Base-by-base conservation (phyloP, 495 filamentous ascomycete genomes). In the Xylaria venustula region DNA sequence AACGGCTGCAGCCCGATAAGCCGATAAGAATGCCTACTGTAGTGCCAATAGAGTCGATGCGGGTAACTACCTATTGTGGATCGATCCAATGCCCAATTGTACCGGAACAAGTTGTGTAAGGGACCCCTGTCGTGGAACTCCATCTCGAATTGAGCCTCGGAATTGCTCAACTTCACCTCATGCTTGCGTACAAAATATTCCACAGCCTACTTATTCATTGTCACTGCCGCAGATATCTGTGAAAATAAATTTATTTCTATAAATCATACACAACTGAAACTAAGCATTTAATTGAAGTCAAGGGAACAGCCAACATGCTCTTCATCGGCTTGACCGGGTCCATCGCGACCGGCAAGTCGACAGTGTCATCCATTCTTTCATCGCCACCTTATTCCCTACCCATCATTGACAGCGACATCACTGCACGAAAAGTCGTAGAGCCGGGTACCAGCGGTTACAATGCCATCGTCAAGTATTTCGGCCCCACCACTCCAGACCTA, bases 261-360 rank as follows among this genome's bases (percentile, higher is more conserved):
- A 11, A 3, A 9, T 23, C n/a, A 7, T 36, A 46, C 11, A 8
- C 36, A 19, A 42, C 7, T 44, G 15, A n/a, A 25, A n/a, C n/a
- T n/a, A 17, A 53, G 32, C 36, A 25, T 12, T 12, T 17, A 44
- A 15, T n/a, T 34, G 37, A 55, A 36, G 32, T 17, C n/a, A 23
- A 41, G 9, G 47, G 3, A 32, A 61, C 11, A 50, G 7, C 5
- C 66, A 79, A 58, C 50, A 98, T 98, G 95, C 85, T 98, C 54
- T 84, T 98, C 67, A 90, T 98, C 70, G 94, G 94, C 64, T 87
- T 98, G 26, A 98, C 94, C 36, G 94, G 94, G 77, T 96, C 92
- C 60, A 96, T 98, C 72, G 93, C 94, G 36, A 98, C 95, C 3
- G 94, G 95, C 71, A 98, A 98, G 85, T 95, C 92, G 34, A 98